Percentiles rank a stretch among this genome's conserved stretches.
Conservation (phyloP, 768 basidiomycete genomes). For the Pulveroboletus sp. region DNA sequence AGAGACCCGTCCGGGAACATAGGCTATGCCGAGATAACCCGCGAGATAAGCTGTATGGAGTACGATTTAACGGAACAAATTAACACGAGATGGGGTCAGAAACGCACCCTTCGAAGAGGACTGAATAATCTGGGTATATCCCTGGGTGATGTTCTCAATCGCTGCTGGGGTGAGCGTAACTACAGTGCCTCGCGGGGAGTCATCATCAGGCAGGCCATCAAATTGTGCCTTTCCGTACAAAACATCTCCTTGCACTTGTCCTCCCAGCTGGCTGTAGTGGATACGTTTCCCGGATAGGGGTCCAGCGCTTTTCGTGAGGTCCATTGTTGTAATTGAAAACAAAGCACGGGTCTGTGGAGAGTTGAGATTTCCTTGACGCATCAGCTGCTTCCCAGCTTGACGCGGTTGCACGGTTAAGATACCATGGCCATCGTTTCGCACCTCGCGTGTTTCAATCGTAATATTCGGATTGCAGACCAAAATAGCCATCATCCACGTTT, state of each 20-base stretch:
- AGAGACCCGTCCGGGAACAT: slow-evolving; percentile 28
- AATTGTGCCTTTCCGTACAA: slow-evolving; percentile 20
- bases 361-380: slow-evolving; percentile 23
- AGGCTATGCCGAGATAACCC: slow-evolving; percentile 24
- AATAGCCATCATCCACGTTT: slow-evolving; percentile 22
- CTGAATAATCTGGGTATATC: slow-evolving; percentile 19
- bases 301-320: slow-evolving; percentile 4
- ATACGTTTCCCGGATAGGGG: not conserved
- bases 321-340: slow-evolving; percentile 19
- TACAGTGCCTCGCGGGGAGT: not conserved
- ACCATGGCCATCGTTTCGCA: slow-evolving; percentile 21
- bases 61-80: not conserved
- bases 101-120: slow-evolving; percentile 20
- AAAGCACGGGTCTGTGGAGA: slow-evolving; percentile 21
- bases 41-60: slow-evolving; percentile 13
- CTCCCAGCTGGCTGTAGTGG: slow-evolving; percentile 5
- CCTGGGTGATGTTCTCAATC: slow-evolving; percentile 13
- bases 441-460: slow-evolving; percentile 27
- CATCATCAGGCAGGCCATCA: slow-evolving; percentile 1
- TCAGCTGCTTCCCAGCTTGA: slow-evolving; percentile 6
- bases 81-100: not conserved
- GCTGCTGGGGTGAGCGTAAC: slow-evolving; percentile 6
- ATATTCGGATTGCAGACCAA: slow-evolving; percentile 22
- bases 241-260: slow-evolving; percentile 16
- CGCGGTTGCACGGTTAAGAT: slow-evolving; percentile 17